Evolutionary conservation across 2,329 filamentous ascomycete genomes (phyloP).

Genomic region (Diplocarpon rosae): DNA sequence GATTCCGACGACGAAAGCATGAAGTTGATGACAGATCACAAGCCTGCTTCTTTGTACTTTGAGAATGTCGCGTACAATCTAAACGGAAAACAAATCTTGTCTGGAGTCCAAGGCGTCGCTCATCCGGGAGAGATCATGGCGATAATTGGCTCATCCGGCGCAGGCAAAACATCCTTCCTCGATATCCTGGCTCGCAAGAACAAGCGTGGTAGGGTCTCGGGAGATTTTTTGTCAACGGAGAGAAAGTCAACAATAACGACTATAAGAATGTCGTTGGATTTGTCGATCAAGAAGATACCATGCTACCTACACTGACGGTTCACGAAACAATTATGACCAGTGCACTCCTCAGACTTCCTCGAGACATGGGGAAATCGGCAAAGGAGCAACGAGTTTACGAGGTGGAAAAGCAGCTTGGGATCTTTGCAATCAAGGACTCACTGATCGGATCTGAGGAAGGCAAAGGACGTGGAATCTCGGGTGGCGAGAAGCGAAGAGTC

Average conservation of each 20-base stretch:
- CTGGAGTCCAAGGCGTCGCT: slow-evolving; percentile 72
- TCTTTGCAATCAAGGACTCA: slow-evolving; percentile 87
- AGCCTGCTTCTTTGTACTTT: slow-evolving; percentile 79
- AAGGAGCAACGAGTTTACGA: slow-evolving; percentile 89
- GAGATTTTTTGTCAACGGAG: slow-evolving; percentile 91
- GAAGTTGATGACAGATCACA: slow-evolving; percentile 85
- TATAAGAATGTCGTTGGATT: slow-evolving; percentile 92
- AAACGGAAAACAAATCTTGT: slow-evolving; percentile 79
- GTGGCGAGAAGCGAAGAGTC: slow-evolving; percentile 90
- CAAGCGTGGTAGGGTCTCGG: slow-evolving; percentile 69
- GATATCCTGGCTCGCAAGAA: slow-evolving; percentile 96
- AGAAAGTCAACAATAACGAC: slow-evolving; percentile 72
- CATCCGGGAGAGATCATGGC: slow-evolving; percentile 91
- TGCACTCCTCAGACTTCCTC: slow-evolving; percentile 80
- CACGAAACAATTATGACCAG: slow-evolving; percentile 97
- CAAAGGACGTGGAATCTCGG: slow-evolving; percentile 87
- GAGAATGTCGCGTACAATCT: slow-evolving; percentile 78
- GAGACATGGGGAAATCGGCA: slow-evolving; percentile 75
- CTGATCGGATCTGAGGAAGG: slow-evolving; percentile 94
- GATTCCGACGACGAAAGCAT: slow-evolving; percentile 81
- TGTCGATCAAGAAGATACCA: slow-evolving; percentile 95
- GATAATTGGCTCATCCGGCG: slow-evolving; percentile 96
- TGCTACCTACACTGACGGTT: slow-evolving; percentile 90
- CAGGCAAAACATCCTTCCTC: slow-evolving; percentile 93
- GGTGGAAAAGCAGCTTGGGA: slow-evolving; percentile 91